Evolutionary conservation across 1,284 basidiomycete genomes (phyloP).

Genomic region (Cutaneotrichosporon cutaneum): DNA sequence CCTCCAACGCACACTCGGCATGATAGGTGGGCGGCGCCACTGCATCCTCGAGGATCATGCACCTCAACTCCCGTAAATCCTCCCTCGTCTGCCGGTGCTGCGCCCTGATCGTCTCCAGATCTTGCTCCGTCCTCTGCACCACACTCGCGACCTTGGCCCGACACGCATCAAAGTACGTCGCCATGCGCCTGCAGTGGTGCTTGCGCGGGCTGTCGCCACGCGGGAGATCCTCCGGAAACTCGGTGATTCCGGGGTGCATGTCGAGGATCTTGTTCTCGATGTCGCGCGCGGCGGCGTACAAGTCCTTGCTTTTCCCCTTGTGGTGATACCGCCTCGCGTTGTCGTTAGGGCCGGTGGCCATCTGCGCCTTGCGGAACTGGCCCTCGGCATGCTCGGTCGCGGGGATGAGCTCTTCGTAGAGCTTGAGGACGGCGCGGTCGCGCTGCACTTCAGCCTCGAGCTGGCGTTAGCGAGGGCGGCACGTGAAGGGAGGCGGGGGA

Average conservation of each 20-base stretch:
- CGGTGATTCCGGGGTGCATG: background rate
- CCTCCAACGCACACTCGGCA: no score
- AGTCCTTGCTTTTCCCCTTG: background rate
- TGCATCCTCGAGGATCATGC: background rate
- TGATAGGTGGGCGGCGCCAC: no score
- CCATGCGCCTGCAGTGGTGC: background rate
- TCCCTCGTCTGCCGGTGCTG: background rate
- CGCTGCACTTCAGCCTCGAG: background rate
- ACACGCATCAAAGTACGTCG: background rate
- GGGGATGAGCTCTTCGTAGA: background rate
- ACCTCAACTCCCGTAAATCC: background rate
- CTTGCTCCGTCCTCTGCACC: background rate
- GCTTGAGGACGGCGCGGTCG: background rate
- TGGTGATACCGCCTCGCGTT: background rate
- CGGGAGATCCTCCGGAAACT: background rate
- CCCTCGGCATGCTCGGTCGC: background rate
- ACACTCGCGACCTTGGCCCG: background rate
- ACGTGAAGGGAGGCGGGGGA: no score
- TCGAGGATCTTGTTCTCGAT: background rate
- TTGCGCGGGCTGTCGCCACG: background rate
- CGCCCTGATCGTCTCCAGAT: background rate
- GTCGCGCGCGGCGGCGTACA: background rate
- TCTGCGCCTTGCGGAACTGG: background rate
- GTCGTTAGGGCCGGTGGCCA: background rate
- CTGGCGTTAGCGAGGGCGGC: background rate